Conservation (phyloP, 108 stramenopile species). For the Skeletonema menzelii region DNA sequence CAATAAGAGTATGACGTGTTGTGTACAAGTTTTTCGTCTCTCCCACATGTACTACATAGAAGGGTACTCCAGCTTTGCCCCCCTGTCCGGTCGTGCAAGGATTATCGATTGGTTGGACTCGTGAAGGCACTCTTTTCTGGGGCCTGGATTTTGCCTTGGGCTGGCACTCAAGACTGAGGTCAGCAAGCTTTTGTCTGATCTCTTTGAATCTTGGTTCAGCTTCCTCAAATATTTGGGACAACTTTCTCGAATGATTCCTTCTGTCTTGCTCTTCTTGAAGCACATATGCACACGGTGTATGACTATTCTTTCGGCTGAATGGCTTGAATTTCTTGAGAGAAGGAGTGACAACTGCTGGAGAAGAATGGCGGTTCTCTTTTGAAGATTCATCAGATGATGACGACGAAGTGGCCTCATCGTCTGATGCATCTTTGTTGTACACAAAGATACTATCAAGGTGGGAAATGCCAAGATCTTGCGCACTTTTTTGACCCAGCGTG, state of each 20-base stretch:
- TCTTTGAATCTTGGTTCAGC: constrained; percentile 27
- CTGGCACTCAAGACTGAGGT: constrained; percentile 10
- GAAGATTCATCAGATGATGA: not conserved
- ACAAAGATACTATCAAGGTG: constrained; percentile 20
- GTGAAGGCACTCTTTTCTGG: not conserved
- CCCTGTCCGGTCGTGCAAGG: constrained; percentile 20
- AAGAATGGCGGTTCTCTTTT: constrained; percentile 2
- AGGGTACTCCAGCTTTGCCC: constrained; percentile 39
- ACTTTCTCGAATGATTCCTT: constrained; percentile 16
- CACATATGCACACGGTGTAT: constrained; percentile 4
- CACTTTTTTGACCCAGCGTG: constrained; percentile 21
- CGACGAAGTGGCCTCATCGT: constrained; percentile 1
- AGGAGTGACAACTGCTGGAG: not conserved
- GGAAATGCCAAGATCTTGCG: constrained; percentile 11
- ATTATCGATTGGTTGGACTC: constrained; percentile 10
- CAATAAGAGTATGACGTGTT: constrained; percentile 7
- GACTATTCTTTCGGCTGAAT: constrained; percentile 5
- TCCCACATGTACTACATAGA: constrained; percentile 30
- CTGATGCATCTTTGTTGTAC: not conserved
- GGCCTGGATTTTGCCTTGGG: constrained; percentile 21
- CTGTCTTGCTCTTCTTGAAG: constrained; percentile 18
- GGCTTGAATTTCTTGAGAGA: not conserved
- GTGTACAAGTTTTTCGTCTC: constrained; percentile 39
- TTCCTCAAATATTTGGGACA: constrained; percentile 34
- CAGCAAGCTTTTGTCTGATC: constrained; percentile 30